Evolutionary conservation across 2,329 filamentous ascomycete species (phyloP), one percentile per base, ranked within the genome.

Genomic region (Verticillium alfalfae): DNA sequence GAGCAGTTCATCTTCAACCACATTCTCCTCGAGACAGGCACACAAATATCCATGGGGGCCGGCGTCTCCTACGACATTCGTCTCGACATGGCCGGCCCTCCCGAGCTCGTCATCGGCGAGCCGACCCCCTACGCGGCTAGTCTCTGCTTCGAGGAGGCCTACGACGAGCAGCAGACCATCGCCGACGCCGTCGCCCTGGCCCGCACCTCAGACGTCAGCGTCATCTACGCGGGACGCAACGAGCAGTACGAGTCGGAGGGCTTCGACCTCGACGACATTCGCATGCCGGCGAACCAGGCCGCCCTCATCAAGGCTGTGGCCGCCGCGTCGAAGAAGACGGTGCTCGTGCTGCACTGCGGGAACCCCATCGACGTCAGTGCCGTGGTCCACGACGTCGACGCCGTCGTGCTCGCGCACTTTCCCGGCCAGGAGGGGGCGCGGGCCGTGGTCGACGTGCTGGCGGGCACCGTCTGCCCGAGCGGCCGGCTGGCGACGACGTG

Each of bases 1-100:
- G 63, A 67, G 58, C 66, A 67, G 49, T 64, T 64, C 16, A 65
- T 67, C 45, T 67, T 67, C 60, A 65, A 66, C 49, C 65, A 66
- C 58, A 60, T 64, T 34, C 63, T 64, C 31, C 61, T 66, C 31
- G 66, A 67, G 38, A 62, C 58, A 2, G 62, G 63, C 22, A 39
- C 49, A 26, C 62, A 65, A 22, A 7, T 67, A 1, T 10, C 57
- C 10, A 41, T 67, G 56, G 56, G 57, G 2, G 65, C 59, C 1
- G 62, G 63, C 1, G 56, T 61, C 3, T 26, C 61, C 7, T 66
- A 66, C 57, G 60, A 63, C 15, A 41, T 66, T 6, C 60, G 45
- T 31, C 58, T 66, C 3, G 31, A 22, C 1, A 66, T 66, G 62
- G 63, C 56, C 18, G 63, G 64, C 1, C 59, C 58, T 15, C 61